These are phyloP conservation scores for Polyrhizophydium stewartii DNA, from an alignment of 371 early-diverging fungal species.

Conservation along the genomic window DNA sequence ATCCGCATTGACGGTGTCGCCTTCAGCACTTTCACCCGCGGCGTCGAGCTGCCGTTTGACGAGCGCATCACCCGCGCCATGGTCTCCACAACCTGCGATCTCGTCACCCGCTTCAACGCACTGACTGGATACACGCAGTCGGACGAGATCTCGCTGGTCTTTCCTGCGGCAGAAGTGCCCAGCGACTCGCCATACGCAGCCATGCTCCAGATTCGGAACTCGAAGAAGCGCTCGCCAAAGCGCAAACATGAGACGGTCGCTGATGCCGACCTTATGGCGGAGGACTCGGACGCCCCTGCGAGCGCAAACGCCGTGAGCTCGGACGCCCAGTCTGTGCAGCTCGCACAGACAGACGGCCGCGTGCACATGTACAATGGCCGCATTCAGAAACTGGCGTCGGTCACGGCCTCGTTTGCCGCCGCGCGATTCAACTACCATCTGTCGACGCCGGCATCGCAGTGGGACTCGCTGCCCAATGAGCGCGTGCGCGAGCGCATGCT, in stretches of 20 bases:
- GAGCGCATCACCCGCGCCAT: constrained; percentile 33
- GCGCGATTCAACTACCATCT: constrained; percentile 43
- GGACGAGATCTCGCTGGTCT: constrained; percentile 47
- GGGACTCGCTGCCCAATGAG: not conserved
- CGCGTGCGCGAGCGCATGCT: constrained; percentile 18
- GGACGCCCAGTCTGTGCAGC: constrained; percentile 1
- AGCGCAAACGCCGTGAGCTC: not conserved
- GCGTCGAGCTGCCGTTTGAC: constrained; percentile 39
- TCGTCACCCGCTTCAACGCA: constrained; percentile 30
- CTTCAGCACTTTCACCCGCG: constrained; percentile 36
- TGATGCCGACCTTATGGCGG: too few species aligned
- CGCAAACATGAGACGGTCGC: too few species aligned
- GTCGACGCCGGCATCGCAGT: not conserved
- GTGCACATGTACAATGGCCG: constrained; percentile 35
- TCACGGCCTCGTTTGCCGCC: constrained; percentile 32
- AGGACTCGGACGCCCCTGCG: not conserved
- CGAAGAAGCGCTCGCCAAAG: not conserved
- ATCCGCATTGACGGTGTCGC: constrained; percentile 43
- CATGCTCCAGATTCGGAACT: not conserved
- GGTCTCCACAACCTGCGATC: constrained; percentile 32
- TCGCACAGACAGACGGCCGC: not conserved
- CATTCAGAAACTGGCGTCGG: constrained; percentile 35
- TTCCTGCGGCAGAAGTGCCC: constrained; percentile 18
- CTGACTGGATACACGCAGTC: constrained; percentile 30
- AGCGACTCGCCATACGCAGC: not conserved